phyloP scores from a whole-genome alignment of 2,329 filamentous ascomycete species.

The Trichoderma sp. region DNA sequence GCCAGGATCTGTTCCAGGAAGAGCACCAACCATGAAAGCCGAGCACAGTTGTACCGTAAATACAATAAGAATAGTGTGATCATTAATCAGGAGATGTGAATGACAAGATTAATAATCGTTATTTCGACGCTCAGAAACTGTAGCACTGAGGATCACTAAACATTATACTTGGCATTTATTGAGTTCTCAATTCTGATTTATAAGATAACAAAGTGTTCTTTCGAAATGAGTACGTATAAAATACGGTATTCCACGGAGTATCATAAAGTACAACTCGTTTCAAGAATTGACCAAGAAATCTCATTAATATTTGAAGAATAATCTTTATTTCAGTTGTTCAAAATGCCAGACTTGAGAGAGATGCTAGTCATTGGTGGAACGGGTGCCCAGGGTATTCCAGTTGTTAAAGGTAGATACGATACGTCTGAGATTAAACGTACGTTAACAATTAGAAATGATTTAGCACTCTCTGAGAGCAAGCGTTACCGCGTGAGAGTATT shows the following conservation, averaged over 20 bases:
- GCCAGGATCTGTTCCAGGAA: not conserved
- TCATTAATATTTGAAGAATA: not conserved
- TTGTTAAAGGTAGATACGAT: not conserved
- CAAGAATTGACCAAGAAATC: not conserved
- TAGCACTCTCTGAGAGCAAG: not conserved
- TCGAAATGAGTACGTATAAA: not conserved
- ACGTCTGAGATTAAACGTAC: not conserved
- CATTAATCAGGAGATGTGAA: not conserved
- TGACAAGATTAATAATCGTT: not conserved
- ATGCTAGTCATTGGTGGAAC: not conserved
- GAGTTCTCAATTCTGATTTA: not conserved
- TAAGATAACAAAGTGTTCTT: not conserved
- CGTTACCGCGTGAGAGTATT: not conserved
- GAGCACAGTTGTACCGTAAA: not conserved
- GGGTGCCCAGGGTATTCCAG: not conserved
- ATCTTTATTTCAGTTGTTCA: not conserved
- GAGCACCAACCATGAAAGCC: not conserved
- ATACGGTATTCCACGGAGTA: not conserved
- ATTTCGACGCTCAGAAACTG: too few relatives aligned
- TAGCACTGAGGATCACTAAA: not conserved
- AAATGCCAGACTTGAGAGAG: not conserved
- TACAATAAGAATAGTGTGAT: not conserved
- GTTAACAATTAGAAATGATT: not conserved
- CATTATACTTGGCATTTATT: not conserved
- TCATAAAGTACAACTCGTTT: not conserved